phyloP scores from a whole-genome alignment of 2,329 filamentous ascomycete genomes.

The Fusarium odoratissimum region DNA sequence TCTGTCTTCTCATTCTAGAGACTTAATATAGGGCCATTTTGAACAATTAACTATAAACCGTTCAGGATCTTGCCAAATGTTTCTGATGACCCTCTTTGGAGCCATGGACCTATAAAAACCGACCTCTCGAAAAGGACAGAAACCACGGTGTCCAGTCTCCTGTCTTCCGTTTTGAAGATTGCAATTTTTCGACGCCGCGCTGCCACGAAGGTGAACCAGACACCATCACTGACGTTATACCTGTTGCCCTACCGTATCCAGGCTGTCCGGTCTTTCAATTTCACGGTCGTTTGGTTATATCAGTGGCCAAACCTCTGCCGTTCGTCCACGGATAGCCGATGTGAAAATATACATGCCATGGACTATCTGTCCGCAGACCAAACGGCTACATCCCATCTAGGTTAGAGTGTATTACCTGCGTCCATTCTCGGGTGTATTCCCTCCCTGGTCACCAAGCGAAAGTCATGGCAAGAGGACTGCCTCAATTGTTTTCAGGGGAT shows the following conservation, averaged over 20 bases:
- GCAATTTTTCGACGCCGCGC: conserved; percentile 18
- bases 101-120: conserved; percentile 43
- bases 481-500: conserved; percentile 13
- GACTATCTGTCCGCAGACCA: conserved; percentile 19
- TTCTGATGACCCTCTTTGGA: conserved; percentile 34
- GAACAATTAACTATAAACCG: conserved; percentile 25
- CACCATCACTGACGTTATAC: conserved; percentile 11
- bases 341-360: conserved; percentile 25
- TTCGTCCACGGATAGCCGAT: conserved; percentile 32
- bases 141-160: conserved; percentile 29
- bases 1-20: not conserved
- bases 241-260: not conserved
- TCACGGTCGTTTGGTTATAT: not conserved
- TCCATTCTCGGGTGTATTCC: conserved; percentile 12
- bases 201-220: conserved; percentile 20
- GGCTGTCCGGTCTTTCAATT: not conserved
- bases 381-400: conserved; percentile 32
- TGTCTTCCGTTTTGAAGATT: conserved; percentile 30
- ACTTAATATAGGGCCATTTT: not conserved
- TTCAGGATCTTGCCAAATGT: conserved; percentile 29
- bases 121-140: not conserved
- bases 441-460: conserved; percentile 3
- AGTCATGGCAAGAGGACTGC: conserved; percentile 5
- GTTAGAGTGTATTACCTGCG: conserved; percentile 35
- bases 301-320: conserved; percentile 1